Base-by-base conservation (phyloP, 2,329 filamentous ascomycete species). In the Nigrospora sphaerica region DNA sequence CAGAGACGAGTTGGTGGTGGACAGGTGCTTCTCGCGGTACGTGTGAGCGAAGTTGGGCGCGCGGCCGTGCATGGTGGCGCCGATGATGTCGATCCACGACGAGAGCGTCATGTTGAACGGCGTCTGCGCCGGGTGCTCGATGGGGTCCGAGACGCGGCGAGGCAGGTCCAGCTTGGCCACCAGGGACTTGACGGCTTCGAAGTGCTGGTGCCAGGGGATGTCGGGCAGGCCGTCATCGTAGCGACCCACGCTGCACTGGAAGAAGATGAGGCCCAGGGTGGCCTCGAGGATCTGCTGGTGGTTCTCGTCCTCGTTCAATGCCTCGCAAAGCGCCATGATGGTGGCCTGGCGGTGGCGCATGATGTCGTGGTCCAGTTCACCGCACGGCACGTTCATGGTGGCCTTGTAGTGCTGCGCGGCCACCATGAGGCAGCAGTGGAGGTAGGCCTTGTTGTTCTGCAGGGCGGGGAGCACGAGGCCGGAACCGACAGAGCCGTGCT, bases 171-270 rank as follows among this genome's bases (percentile, higher is more conserved):
- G 83, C 68, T 88, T 91, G 63, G 86, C 81, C 19, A 95, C 87
- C 45, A 97, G 77, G 56, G 83, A 90, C 55, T 86, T 85, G 17
- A 86, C 92, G 4, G 91, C 91, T 64, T 95, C 86, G 71, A 97
- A 96, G 72, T 98, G 93, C 64, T 95, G 88, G 70, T 92, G 88
- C 93, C 93, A 98, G 18, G 91, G 84, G 57, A 97, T 95, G 62
- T 97, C 91, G 14, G 88, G 86, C 19, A 96, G 80, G 23, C 79
- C 79, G 62, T 96, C 89, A 57, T 93, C 86, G 33, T 86, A 83
- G 57, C 88, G 81, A 45, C 92, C 92, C 53, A 97, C 92, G 23
- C 88, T 85, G 69, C 87, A 93, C 63, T 95, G 89, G 72, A 96
- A 95, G 71, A 95, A 93, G 63, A 96, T 95, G 80, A 97, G 90